phyloP scores from a whole-genome alignment of 1,284 basidiomycete genomes.

The Cutaneotrichosporon sp. region DNA sequence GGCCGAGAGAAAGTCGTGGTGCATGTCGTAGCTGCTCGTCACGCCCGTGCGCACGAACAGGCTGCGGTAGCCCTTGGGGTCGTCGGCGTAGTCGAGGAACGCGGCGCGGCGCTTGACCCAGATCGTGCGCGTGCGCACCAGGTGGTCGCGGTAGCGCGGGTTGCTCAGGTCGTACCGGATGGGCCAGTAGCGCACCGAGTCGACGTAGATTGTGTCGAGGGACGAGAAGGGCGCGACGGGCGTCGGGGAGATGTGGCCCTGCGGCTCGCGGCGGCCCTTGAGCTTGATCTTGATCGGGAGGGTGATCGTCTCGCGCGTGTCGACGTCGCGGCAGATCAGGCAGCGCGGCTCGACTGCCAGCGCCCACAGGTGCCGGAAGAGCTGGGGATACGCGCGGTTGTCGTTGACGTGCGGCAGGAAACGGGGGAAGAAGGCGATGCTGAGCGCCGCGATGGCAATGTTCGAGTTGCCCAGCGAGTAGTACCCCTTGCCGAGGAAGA shows the following conservation, averaged over 20 bases:
- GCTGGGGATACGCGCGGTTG: slow-evolving; percentile 89
- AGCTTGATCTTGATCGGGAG: slow-evolving; percentile 83
- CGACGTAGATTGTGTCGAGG: slow-evolving; percentile 75
- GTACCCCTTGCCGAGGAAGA: slow-evolving; percentile 92
- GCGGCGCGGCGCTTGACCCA: slow-evolving; percentile 91
- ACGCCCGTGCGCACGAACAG: slow-evolving; percentile 77
- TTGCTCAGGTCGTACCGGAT: slow-evolving; percentile 75
- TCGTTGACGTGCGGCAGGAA: slow-evolving; percentile 77
- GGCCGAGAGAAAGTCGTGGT: slow-evolving; percentile 74
- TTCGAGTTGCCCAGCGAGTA: slow-evolving; percentile 92
- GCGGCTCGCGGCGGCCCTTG: slow-evolving; percentile 23
- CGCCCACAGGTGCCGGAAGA: slow-evolving; percentile 92
- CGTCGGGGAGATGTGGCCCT: slow-evolving; percentile 81
- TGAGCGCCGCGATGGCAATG: slow-evolving; percentile 83
- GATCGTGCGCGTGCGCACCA: slow-evolving; percentile 75
- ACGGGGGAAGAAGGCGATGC: slow-evolving; percentile 87
- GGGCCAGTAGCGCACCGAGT: slow-evolving; percentile 93
- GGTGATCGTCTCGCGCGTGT: slow-evolving; percentile 84
- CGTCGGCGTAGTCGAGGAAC: slow-evolving; percentile 87
- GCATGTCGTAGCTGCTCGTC: slow-evolving; percentile 68
- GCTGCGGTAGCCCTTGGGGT: slow-evolving; percentile 87
- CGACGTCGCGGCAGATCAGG: slow-evolving; percentile 85
- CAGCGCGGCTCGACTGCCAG: slow-evolving; percentile 92
- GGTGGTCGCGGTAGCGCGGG: slow-evolving; percentile 66
- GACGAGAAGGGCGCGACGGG: slow-evolving; percentile 83